Percentiles rank a stretch among this genome's conserved stretches.
These are phyloP conservation scores for Colletotrichum noveboracense DNA, from an alignment of 2,329 filamentous ascomycete genomes.

Conservation along the genomic window DNA sequence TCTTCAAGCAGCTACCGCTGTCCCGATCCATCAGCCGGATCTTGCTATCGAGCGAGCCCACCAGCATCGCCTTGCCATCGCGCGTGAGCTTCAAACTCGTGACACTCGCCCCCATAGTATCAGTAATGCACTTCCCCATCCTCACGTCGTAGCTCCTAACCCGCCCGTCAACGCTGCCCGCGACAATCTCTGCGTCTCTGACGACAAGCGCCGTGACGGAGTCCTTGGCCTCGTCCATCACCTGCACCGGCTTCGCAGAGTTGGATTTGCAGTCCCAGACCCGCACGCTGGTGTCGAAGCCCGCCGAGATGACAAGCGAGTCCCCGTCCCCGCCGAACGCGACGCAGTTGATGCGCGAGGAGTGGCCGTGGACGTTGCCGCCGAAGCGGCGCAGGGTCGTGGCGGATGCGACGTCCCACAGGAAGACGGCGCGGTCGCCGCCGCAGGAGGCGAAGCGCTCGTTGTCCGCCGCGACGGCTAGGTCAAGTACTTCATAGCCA, in stretches of 20 bases:
- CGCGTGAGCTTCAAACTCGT: constrained; percentile 75
- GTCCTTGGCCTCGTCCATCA: constrained; percentile 75
- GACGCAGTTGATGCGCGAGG: constrained; percentile 77
- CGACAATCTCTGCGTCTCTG: constrained; percentile 64
- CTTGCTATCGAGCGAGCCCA: constrained; percentile 76
- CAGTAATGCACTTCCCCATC: constrained; percentile 72
- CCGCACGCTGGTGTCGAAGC: constrained; percentile 77
- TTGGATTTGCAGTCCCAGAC: constrained; percentile 73
- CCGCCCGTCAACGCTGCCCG: constrained; percentile 84
- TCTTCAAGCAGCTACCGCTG: constrained; percentile 74
- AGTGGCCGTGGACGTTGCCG: constrained; percentile 66
- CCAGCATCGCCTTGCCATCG: constrained; percentile 77
- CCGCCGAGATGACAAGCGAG: constrained; percentile 73
- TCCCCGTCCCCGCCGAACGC: constrained; percentile 80
- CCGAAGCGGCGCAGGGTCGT: constrained; percentile 78
- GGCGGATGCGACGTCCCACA: constrained; percentile 91
- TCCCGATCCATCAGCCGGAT: constrained; percentile 82
- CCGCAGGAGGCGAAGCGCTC: constrained; percentile 85
- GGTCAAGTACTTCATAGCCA: constrained; percentile 88
- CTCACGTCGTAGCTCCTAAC: constrained; percentile 84
- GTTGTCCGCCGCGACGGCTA: constrained; percentile 79
- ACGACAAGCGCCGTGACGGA: constrained; percentile 60
- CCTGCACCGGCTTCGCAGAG: constrained; percentile 70
- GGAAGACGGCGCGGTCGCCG: constrained; percentile 88
- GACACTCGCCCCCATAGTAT: constrained; percentile 74